These are phyloP conservation scores for Zygnema circumcarinatum DNA, from an alignment of 139 green algal species.

Conservation along the genomic window DNA sequence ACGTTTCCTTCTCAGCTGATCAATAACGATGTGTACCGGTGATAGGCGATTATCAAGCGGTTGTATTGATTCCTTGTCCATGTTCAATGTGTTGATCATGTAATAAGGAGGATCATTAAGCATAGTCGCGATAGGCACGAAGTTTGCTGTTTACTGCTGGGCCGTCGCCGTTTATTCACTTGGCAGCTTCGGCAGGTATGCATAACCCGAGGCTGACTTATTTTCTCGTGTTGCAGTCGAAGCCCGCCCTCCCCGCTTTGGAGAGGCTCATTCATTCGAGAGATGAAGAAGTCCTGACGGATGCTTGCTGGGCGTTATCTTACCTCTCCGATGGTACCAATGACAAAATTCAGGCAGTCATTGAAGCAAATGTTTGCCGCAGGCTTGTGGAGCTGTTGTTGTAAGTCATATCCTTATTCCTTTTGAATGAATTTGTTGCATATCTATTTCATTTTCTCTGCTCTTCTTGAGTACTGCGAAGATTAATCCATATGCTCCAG, in stretches of 20 bases:
- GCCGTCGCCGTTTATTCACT: too few species aligned
- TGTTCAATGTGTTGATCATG: slow-evolving; percentile 46
- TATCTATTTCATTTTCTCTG: slow-evolving; percentile 35
- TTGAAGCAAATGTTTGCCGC: slow-evolving; percentile 89
- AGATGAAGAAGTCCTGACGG: slow-evolving; percentile 99
- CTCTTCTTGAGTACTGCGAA: not conserved
- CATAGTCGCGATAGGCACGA: too few species aligned
- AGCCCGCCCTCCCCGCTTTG: slow-evolving; percentile 87
- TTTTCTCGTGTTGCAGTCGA: too few species aligned
- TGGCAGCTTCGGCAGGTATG: too few species aligned
- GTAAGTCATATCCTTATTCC: slow-evolving; percentile 46
- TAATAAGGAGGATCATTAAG: not conserved
- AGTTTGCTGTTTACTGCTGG: too few species aligned
- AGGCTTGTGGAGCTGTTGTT: slow-evolving; percentile 84
- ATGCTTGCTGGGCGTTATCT: slow-evolving; percentile 98
- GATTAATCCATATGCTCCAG: slow-evolving; percentile 4
- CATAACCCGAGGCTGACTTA: too few species aligned
- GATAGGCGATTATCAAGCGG: too few species aligned
- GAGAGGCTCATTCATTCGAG: slow-evolving; percentile 86
- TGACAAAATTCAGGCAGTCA: slow-evolving; percentile 97
- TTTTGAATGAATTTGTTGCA: slow-evolving; percentile 14
- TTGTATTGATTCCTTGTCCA: too few species aligned
- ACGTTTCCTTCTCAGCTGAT: too few species aligned
- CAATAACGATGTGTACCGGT: too few species aligned
- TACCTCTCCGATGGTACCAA: slow-evolving; percentile 99